These are phyloP conservation scores for Polyporus tsugae DNA, from an alignment of 1,284 basidiomycete genomes.

Conservation along the genomic window DNA sequence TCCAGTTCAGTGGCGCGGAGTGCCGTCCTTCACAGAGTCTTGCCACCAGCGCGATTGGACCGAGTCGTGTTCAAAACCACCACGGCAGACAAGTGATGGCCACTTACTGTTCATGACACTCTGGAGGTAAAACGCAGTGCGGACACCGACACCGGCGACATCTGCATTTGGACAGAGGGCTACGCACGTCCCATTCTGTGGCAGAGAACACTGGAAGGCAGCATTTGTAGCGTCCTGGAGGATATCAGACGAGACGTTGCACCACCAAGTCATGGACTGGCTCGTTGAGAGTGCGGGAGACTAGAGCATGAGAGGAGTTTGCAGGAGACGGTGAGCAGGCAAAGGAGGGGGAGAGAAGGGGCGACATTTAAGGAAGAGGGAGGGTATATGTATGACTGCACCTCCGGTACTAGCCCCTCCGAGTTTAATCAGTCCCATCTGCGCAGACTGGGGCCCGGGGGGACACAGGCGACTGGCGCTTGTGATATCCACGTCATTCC, in stretches of 20 bases:
- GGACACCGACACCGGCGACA: constrained; percentile 40
- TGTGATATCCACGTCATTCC: background rate
- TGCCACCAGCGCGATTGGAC: background rate
- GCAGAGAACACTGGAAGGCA: constrained; percentile 19
- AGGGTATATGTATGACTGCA: background rate
- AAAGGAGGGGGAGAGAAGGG: background rate
- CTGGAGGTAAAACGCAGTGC: constrained; percentile 42
- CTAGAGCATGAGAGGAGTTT: constrained; percentile 10
- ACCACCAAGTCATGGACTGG: constrained; percentile 24
- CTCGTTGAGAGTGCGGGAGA: background rate
- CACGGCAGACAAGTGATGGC: background rate
- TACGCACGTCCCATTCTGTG: constrained; percentile 14
- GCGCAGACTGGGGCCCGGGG: background rate
- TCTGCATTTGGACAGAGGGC: constrained; percentile 41
- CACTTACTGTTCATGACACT: constrained; percentile 41
- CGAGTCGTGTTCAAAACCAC: constrained; percentile 13
- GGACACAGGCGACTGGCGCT: background rate
- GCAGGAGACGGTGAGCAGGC: background rate
- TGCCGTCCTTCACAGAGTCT: background rate
- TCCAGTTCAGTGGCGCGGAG: background rate
- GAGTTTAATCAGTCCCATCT: background rate
- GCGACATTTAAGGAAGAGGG: background rate
- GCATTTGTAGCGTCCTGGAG: constrained; percentile 21
- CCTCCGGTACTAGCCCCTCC: background rate
- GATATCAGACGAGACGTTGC: background rate